Evolutionary conservation across 352 stramenopile species (phyloP).

Genomic region (Blastocystis sp.): DNA sequence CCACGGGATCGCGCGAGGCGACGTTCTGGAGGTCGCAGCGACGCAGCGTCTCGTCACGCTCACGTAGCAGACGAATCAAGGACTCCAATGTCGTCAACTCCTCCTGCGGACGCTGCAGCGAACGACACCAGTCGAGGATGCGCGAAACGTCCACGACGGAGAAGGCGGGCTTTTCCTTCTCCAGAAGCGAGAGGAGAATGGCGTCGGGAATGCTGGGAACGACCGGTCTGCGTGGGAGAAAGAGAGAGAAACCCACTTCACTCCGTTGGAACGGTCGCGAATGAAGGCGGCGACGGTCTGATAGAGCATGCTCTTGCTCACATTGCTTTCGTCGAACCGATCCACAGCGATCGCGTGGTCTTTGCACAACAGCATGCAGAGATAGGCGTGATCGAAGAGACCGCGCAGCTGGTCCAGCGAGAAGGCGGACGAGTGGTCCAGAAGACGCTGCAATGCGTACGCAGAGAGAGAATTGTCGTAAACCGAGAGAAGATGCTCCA

Average conservation of each 20-base stretch:
- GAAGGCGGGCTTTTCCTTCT: neutral
- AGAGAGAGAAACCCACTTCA: neutral
- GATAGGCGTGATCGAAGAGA: neutral
- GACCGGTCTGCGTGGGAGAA: neutral
- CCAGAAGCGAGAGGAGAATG: neutral
- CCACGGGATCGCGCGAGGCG: neutral
- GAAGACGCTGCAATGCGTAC: neutral
- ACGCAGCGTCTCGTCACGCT: neutral
- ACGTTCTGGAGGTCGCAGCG: neutral
- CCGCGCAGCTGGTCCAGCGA: neutral
- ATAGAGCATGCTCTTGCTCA: neutral
- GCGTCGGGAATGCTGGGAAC: slow-evolving; percentile 11
- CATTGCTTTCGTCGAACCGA: neutral
- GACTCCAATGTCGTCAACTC: neutral
- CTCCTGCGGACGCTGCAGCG: neutral
- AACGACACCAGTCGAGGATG: neutral
- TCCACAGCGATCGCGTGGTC: neutral
- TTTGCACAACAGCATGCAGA: slow-evolving; percentile 1
- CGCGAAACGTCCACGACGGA: slow-evolving; percentile 2
- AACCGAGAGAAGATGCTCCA: neutral
- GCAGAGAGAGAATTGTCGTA: neutral
- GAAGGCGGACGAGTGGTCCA: neutral
- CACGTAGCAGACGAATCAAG: neutral
- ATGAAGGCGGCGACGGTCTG: neutral
- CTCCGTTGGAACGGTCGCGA: neutral